Evolutionary conservation across 768 basidiomycete genomes (phyloP).

Genomic region (Tricholoma hemisulphureum): DNA sequence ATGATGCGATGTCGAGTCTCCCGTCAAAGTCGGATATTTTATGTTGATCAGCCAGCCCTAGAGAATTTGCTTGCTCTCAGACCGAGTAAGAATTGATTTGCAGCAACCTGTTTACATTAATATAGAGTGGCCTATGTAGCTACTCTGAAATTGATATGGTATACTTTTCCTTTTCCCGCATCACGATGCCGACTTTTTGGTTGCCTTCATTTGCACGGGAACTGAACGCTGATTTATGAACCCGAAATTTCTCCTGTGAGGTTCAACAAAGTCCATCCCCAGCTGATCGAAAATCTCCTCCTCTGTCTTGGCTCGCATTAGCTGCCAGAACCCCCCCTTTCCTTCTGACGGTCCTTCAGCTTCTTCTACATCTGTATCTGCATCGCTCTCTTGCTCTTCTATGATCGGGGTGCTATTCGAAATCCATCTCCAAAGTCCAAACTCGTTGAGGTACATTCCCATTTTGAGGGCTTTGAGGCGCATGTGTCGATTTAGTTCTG

Average conservation of each 20-base stretch:
- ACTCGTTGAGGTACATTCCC: slow-evolving; percentile 56
- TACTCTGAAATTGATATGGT: not conserved
- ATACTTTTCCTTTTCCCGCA: not conserved
- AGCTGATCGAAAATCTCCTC: slow-evolving; percentile 43
- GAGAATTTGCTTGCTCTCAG: too few relatives aligned
- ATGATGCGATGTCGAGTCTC: too few relatives aligned
- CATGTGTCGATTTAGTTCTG: slow-evolving; percentile 42
- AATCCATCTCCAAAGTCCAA: slow-evolving; percentile 63
- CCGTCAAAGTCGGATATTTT: too few relatives aligned
- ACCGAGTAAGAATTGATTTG: too few relatives aligned
- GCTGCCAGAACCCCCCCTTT: slow-evolving; percentile 44
- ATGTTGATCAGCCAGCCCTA: too few relatives aligned
- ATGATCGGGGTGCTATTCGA: not conserved
- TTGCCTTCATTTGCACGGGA: not conserved
- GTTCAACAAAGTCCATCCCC: slow-evolving; percentile 41
- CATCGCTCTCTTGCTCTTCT: not conserved
- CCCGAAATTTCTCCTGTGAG: slow-evolving; percentile 37
- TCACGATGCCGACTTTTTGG: not conserved
- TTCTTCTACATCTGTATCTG: slow-evolving; percentile 3
- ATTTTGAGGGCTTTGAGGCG: slow-evolving; percentile 40
- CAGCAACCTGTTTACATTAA: not conserved
- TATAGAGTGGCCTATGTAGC: not conserved
- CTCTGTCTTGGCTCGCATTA: slow-evolving; percentile 43
- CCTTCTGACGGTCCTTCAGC: not conserved
- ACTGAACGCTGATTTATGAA: not conserved